Percentiles rank a stretch among this genome's conserved stretches.
Conservation (phyloP, 2,329 filamentous ascomycete genomes). For the Coniochaeta sp. region DNA sequence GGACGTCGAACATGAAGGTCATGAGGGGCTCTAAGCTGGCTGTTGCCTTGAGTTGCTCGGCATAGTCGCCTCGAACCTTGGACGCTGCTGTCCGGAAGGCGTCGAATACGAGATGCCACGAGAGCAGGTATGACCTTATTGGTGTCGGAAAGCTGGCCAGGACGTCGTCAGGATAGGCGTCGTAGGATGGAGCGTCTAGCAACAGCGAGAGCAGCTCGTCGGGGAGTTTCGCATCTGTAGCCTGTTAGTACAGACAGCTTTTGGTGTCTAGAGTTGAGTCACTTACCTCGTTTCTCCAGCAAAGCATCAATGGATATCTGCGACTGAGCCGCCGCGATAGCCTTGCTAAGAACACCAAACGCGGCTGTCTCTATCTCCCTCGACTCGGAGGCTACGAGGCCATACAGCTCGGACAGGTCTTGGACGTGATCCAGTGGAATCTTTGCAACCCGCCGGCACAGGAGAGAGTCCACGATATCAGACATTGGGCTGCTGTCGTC, state of each 20-base stretch:
- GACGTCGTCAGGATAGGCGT: slow-evolving; percentile 57
- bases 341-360: slow-evolving; percentile 71
- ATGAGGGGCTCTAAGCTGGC: slow-evolving; percentile 63
- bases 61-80: slow-evolving; percentile 76
- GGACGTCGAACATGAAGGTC: slow-evolving; percentile 74
- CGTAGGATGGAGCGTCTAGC: slow-evolving; percentile 66
- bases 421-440: slow-evolving; percentile 56
- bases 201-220: slow-evolving; percentile 81
- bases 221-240: slow-evolving; percentile 59
- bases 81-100: slow-evolving; percentile 72
- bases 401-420: slow-evolving; percentile 64
- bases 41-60: slow-evolving; percentile 68
- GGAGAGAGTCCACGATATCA: slow-evolving; percentile 66
- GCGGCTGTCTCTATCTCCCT: slow-evolving; percentile 70
- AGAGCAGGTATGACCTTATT: slow-evolving; percentile 74
- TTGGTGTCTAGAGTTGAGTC: neutral
- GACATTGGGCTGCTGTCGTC: slow-evolving; percentile 53
- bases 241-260: slow-evolving; percentile 3
- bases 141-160: slow-evolving; percentile 62
- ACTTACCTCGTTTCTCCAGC: slow-evolving; percentile 58
- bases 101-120: slow-evolving; percentile 87
- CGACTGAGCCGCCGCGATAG: slow-evolving; percentile 73
- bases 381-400: slow-evolving; percentile 69
- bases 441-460: slow-evolving; percentile 62
- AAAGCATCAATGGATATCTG: slow-evolving; percentile 71